Conservation (phyloP, 352 stramenopile genomes). For the Thalassiosira livingstoniorum region DNA sequence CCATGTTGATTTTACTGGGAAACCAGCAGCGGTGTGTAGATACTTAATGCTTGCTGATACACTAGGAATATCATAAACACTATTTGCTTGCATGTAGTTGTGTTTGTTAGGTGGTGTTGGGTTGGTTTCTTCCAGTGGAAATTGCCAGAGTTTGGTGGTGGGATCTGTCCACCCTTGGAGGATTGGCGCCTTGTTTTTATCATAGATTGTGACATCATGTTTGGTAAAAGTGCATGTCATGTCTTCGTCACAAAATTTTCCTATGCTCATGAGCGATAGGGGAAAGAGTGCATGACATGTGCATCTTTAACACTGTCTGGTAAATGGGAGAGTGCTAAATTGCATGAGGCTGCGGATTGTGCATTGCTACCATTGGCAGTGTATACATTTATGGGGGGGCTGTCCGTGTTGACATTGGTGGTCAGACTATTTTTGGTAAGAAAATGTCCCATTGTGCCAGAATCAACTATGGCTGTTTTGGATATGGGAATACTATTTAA, state of each 20-base stretch:
- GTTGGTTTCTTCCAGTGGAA: not conserved
- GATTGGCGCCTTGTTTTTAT: not conserved
- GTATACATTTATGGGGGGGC: no score
- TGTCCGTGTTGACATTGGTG: no score
- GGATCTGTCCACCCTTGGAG: not conserved
- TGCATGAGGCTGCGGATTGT: no score
- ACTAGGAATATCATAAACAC: slow-evolving; percentile 6
- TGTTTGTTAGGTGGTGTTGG: not conserved
- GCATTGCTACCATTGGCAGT: no score
- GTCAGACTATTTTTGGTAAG: no score
- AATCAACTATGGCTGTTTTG: no score
- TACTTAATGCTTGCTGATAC: not conserved
- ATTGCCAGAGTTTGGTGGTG: slow-evolving; percentile 13
- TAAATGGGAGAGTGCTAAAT: not conserved
- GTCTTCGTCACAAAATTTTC: slow-evolving; percentile 10
- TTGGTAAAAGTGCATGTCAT: not conserved
- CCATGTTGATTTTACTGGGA: not conserved
- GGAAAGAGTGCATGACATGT: not conserved
- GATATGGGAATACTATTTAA: no score
- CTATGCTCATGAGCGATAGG: not conserved
- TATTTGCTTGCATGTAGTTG: not conserved
- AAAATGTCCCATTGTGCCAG: no score
- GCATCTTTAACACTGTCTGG: not conserved
- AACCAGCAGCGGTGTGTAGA: not conserved
- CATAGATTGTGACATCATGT: slow-evolving; percentile 11